Evolutionary conservation across 2,329 filamentous ascomycete genomes (phyloP), one percentile per base, ranked within the genome.

Genomic region (Aspergillus sp.): DNA sequence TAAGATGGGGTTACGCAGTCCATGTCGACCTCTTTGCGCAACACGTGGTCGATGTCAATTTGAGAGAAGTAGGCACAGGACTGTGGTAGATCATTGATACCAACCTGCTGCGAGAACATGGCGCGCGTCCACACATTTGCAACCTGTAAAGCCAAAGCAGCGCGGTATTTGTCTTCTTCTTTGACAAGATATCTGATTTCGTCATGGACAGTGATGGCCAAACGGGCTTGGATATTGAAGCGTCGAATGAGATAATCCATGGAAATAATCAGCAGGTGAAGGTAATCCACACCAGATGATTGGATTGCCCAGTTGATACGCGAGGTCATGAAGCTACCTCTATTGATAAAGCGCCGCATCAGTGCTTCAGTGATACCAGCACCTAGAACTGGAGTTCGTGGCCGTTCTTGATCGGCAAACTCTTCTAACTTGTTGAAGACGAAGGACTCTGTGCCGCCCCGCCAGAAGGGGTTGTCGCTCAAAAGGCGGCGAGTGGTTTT

Each of bases 271-370:
- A 99, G 83, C 4, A 99, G 86, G 70, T 99, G 95, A 2, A 99
- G 84, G 73, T 99, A 99, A 74, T 99, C 96, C 4, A 98, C 93
- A 5, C 96, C 95, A 0, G 91, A 96, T 1, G 93, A 97, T 70
- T 99, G 95, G 66, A 99, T 98, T 3, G 95, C 95, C 95, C 95
- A 99, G 72, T 99, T 99, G 77, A 99, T 98, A 35, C 96, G 88
- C 17, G 90, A 96, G 1, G 95, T 97, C 78, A 99, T 88, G 77
- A 96, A 99, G 21, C 89, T 91, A 37, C 93, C 92, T 70, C 91
- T 95, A 74, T 84, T 90, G 67, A 99, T 87, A 70, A 89, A 96
- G 15, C 90, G 87, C 53, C 88, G 83, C 88, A 96, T 96, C 19
- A 99, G 79, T 0, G 96, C 95, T 77, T 99, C 92, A 0, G 95